Evolutionary conservation across 1,284 basidiomycete genomes (phyloP), one percentile per base, ranked within the genome.

Genomic region (Boletus semigastroideus): DNA sequence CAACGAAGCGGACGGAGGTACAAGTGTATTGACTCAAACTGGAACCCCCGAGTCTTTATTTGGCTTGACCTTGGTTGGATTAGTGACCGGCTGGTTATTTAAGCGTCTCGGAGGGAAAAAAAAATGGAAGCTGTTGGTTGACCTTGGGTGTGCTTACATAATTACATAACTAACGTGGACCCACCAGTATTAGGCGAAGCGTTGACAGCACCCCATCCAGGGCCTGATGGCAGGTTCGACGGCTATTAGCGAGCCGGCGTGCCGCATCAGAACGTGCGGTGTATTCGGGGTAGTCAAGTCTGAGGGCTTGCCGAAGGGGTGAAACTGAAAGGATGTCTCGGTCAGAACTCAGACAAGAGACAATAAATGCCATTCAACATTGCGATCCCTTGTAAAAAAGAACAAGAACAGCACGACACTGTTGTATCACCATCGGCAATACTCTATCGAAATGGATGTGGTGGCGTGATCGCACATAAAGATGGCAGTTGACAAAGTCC

Each of bases 51-150:
- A 3, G 41, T 52, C 59, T 47, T 43, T 42, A 63, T 68, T 46
- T 39, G 55, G 64, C 16, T 43, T 51, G 47, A 42, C 47, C 33
- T 25, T 63, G 16, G 52, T 13, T 13, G 10, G 30, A 31, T 13
- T 38, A 7, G 19, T 38, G 38, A 13, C 38, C 38, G 38, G 38
- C 13, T 39, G 25, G 38, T 14, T 22, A 39, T 39, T 64, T 47
- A 52, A 53, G 57, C 64, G 56, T 64, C 60, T 53, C 51, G 56
- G 65, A 53, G 56, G 48, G 44, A 48, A 49, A 41, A 53, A 64
- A 51, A 57, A 66, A 70, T 54, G 65, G 62, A 70, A 68, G 68
- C 54, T 47, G 44, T 30, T n/a, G n/a, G n/a, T n/a, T n/a, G 42
- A 43, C n/a, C 39, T 20, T n/a, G n/a, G 11, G 54, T n/a, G 11